A percentile compares a stretch with the other conserved stretches of the same genome.
phyloP scores from a whole-genome alignment of 257 asterid genomes.

The Fraxinus americana region DNA sequence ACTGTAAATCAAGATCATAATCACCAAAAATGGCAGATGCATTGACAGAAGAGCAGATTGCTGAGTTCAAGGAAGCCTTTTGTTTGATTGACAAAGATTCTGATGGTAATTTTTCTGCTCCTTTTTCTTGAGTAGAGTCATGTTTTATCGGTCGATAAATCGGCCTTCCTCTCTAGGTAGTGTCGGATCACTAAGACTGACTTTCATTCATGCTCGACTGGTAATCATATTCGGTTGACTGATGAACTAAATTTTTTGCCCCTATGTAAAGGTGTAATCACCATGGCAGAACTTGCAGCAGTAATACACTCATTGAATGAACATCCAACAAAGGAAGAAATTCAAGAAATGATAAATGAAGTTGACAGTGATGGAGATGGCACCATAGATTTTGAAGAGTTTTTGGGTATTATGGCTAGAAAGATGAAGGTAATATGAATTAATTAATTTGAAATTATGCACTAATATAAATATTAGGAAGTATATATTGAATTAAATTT shows the following conservation, averaged over 20 bases:
- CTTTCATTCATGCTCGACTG: neutral
- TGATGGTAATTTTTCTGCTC: constrained; percentile 39
- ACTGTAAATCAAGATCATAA: neutral
- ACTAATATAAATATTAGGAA: neutral
- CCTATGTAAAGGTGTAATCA: constrained; percentile 51
- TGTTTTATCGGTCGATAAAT: neutral
- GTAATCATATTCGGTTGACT: neutral
- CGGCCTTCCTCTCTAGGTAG: neutral
- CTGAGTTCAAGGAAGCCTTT: constrained; percentile 61
- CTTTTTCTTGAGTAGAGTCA: neutral
- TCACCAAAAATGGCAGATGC: constrained; percentile 46
- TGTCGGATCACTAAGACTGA: neutral
- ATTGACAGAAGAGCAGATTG: constrained; percentile 50
- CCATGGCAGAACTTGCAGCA: constrained; percentile 58
- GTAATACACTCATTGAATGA: constrained; percentile 64
- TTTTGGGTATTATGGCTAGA: constrained; percentile 63
- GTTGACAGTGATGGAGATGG: constrained; percentile 63
- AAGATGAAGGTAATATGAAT: constrained; percentile 52
- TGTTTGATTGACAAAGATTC: constrained; percentile 59
- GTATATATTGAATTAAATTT: neutral
- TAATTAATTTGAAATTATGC: neutral
- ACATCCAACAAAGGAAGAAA: constrained; percentile 67
- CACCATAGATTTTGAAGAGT: constrained; percentile 59
- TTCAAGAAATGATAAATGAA: constrained; percentile 67
- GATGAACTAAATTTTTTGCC: neutral